Evolutionary conservation across 257 asterid species (phyloP).

Genomic region (Przewalskia tangutica): DNA sequence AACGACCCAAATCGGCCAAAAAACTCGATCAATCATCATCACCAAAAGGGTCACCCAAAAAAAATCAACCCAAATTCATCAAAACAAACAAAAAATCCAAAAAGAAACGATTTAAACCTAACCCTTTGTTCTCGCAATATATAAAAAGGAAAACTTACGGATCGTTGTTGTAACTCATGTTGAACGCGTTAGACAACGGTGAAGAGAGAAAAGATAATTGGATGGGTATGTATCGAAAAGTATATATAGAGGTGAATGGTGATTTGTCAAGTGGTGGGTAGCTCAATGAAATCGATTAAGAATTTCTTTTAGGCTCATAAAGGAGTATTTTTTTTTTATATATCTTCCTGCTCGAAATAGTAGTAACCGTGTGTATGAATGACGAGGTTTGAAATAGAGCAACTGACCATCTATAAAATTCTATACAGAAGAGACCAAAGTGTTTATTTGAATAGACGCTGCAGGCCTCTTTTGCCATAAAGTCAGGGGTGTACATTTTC

Average conservation of each 20-base stretch:
- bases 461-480: no score
- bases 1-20: neutral
- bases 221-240: neutral
- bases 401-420: no score
- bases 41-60: neutral
- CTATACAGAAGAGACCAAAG: no score
- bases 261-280: neutral
- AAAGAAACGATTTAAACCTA: constrained; percentile 8
- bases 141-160: constrained; percentile 35
- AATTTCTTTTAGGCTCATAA: neutral
- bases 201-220: neutral
- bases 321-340: neutral
- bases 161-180: constrained; percentile 54
- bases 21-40: neutral
- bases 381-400: no score
- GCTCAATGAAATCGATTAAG: neutral
- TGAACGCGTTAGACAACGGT: neutral
- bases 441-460: no score
- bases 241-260: neutral
- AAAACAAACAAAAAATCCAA: neutral
- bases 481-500: no score
- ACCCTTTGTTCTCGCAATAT: constrained; percentile 4
- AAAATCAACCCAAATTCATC: neutral
- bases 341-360: no score
- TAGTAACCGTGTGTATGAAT: no score